Base-by-base conservation (phyloP, 345 rosid genomes). In the Arabis hirsuta region DNA sequence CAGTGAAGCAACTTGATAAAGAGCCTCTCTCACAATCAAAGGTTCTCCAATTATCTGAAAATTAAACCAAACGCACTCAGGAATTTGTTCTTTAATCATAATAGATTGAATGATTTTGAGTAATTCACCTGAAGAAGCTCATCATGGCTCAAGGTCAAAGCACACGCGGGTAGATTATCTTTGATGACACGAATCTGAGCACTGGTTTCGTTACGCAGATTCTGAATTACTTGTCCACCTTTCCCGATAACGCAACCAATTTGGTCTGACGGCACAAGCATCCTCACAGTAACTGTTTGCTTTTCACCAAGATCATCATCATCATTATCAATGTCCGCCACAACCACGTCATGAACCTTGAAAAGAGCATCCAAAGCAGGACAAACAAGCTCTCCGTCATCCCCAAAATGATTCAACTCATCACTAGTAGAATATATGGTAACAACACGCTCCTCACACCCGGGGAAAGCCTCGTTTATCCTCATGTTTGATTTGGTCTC, bases 311-410 rank as follows among this genome's bases (percentile, higher is more conserved):
- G 63, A 9, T 85, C 89, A 16, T 81, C 82, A 42, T 20, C 78
- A 13, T 75, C 84, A 36, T 32, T 76, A 57, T 71, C 76, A 52
- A 1, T 16, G 20, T 67, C 78, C 0, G 73, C 42, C 3, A 74
- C 71, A 76, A 85, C 59, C 81, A 76, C 85, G 67, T 85, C 85
- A 32, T 89, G 88, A 43, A 87, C 86, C 79, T 82, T 81, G 67
- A 89, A 89, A 60, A 89, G 80, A 20, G 95, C 95, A 80, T 86
- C 95, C 78, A 85, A 83, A 43, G 95, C 91, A 75, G 95, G 87
- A 26, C 81, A 78, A 69, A 89, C 80, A 47, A 79, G 76, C 67
- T 78, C 81, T 11, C 78, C 91, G 9, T 73, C 72, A 14, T 85
- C 87, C n/a, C 81, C 90, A 26, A 79, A 79, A 12, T 54, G 61